These are phyloP conservation scores for barley (Hordeum vulgare) DNA, from an alignment of 176 grass and related monocot genomes.

Conservation along the genomic window MorexV3_pseudomolecules_assembly NC_058518.1:499007985-499008484, in stretches of 20 bases:
- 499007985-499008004: neutral
- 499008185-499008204: neutral
- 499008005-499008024: neutral
- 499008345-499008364: constrained; percentile 91
- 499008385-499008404: constrained; percentile 39
- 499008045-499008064: constrained; percentile 74
- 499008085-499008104: constrained; percentile 75
- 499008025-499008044: constrained; percentile 25
- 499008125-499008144: constrained; percentile 69
- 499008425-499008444: constrained; percentile 72
- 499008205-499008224: neutral
- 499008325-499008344: constrained; percentile 80
- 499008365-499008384: constrained; percentile 86
- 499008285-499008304: constrained; percentile 70
- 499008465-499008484: constrained; percentile 24
- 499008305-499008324: constrained; percentile 94
- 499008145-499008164: constrained; percentile 86
- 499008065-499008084: constrained; percentile 76
- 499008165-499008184: constrained; percentile 15
- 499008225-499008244: no score
- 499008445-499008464: constrained; percentile 81
- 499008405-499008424: constrained; percentile 83
- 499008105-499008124: constrained; percentile 63
- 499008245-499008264: constrained; percentile 28
- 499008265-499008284: constrained; percentile 73